phyloP scores from a whole-genome alignment of 345 rosid genomes.

The Arabidopsis suecica region DNA sequence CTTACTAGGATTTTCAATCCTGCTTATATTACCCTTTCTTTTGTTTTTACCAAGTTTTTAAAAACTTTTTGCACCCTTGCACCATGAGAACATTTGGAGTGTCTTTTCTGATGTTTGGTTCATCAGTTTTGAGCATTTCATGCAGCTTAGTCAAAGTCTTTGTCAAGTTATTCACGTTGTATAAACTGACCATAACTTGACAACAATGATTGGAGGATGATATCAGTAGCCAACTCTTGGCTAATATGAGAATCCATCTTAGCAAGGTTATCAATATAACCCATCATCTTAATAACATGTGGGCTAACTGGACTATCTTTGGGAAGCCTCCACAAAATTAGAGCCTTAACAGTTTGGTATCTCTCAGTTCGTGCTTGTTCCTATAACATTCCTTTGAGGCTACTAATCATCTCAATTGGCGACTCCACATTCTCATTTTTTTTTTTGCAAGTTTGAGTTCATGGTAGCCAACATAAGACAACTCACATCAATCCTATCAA shows the following conservation, averaged over 20 bases:
- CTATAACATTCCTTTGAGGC: not conserved
- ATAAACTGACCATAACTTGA: not conserved
- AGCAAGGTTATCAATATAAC: not conserved
- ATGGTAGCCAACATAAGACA: constrained; percentile 4
- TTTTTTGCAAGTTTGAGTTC: not conserved
- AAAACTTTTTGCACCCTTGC: too few species aligned
- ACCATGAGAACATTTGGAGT: too few species aligned
- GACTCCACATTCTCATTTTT: not conserved
- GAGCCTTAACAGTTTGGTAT: not conserved
- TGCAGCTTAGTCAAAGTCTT: too few species aligned
- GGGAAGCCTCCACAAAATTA: not conserved
- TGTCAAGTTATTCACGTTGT: not conserved
- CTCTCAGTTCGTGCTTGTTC: not conserved
- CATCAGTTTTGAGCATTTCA: too few species aligned
- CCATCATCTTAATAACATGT: too few species aligned
- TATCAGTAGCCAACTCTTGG: not conserved
- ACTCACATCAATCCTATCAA: not conserved
- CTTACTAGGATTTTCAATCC: too few species aligned
- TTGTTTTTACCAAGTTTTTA: too few species aligned
- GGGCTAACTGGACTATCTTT: not conserved
- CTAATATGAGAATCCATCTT: not conserved
- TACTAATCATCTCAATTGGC: not conserved
- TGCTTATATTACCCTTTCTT: too few species aligned
- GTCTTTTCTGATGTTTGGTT: too few species aligned
- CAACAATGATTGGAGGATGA: not conserved